Evolutionary conservation across 768 basidiomycete genomes (phyloP).

Genomic region (Macrolepiota fuliginosa): DNA sequence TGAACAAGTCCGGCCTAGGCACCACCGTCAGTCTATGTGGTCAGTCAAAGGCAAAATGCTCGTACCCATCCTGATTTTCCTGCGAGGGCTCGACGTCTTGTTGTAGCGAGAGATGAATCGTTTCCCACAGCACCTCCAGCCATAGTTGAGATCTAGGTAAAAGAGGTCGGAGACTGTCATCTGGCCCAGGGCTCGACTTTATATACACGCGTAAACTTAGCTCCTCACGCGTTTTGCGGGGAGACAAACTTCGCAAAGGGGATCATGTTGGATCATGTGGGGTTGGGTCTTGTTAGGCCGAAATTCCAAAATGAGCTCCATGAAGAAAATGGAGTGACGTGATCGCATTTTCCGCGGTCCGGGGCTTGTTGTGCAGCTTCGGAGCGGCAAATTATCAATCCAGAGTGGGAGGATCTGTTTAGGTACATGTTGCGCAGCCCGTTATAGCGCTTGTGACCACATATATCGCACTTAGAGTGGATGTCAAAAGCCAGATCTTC

Average conservation of each 20-base stretch:
- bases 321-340: neutral
- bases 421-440: no score
- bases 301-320: neutral
- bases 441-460: no score
- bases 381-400: neutral
- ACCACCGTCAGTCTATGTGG: neutral
- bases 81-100: conserved; percentile 51
- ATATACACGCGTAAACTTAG: conserved; percentile 2
- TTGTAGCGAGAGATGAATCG: conserved; percentile 31
- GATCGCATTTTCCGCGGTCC: neutral
- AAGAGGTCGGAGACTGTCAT: neutral
- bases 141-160: conserved; percentile 29
- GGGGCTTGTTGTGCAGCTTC: neutral
- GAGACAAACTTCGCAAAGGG: neutral
- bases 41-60: neutral
- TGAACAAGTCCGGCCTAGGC: conserved; percentile 58
- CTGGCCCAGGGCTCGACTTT: neutral
- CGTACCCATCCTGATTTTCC: conserved; percentile 69
- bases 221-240: conserved; percentile 3
- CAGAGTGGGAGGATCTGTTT: no score
- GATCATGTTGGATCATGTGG: neutral
- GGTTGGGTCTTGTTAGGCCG: neutral
- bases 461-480: neutral
- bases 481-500: neutral
- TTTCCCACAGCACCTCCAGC: conserved; percentile 39